Base-by-base conservation (phyloP, 2,329 filamentous ascomycete genomes). In the Trematosphaeria pertusa region DNA sequence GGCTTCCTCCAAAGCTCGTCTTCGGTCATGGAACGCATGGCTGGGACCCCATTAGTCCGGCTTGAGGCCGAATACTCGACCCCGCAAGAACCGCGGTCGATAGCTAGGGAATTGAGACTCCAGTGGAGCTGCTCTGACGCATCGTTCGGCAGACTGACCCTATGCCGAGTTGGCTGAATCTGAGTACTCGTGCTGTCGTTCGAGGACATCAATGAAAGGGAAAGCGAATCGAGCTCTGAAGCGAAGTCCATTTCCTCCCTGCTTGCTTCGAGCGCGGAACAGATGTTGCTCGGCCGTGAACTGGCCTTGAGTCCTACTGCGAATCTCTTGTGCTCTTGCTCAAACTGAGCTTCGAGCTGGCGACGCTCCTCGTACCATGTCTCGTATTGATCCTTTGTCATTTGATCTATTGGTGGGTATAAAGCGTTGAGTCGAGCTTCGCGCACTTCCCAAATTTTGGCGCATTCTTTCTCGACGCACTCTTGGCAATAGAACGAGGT, bases 101-200 rank as follows among this genome's bases (percentile, higher is more conserved):
- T 46, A 24, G 59, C 50, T 17, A 70, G 59, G 5, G 65, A 59
- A 14, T 65, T 66, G 14, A 71, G 55, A 26, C 59, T 51, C 68
- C 68, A 71, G 37, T 70, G 68, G 7, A 71, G 54, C 35, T 70
- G 66, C 52, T 71, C 66, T 8, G 67, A 65, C 1, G 64, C 50
- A 42, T 71, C 68, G 19, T 42, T 62, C 8, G 66, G 65, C 18
- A 71, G 34, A 32, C 54, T 67, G 9, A 52, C 46, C 11, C 65
- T 58, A 12, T 46, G 43, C 9, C 64, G 62, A 12, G 52, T 50
- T 2, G 47, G 36, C 26, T 54, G 52, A n/a, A 36, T 15, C n/a
- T 38, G 36, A 7, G 41, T 46, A 21, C 15, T 32, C 15, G 47
- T 38, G 28, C 43, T 53, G 15, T 57, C 45, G 21, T 61, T 58